These are phyloP conservation scores for Musa troglodytarum DNA, from an alignment of 176 grass and related monocot genomes.

Conservation along the genomic window DNA sequence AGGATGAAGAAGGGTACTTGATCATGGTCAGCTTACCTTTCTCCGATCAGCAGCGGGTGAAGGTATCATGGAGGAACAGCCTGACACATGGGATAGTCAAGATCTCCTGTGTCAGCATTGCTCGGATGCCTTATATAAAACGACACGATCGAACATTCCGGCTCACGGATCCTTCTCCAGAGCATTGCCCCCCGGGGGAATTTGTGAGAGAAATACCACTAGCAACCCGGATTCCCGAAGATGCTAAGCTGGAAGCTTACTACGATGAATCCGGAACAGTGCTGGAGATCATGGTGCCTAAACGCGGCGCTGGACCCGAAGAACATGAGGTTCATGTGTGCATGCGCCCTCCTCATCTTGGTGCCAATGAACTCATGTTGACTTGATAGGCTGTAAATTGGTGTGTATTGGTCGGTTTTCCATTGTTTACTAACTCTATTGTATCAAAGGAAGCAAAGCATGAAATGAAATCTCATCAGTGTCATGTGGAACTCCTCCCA, in stretches of 20 bases:
- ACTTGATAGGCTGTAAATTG: too few species aligned
- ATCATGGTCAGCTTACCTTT: conserved; percentile 10
- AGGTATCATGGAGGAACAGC: conserved; percentile 4
- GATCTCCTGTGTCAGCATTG: conserved; percentile 4
- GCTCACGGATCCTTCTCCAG: conserved; percentile 1
- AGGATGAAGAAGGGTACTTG: conserved; percentile 9
- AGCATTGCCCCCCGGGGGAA: conserved; percentile 8
- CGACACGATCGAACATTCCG: conserved; percentile 7
- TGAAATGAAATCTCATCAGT: too few species aligned
- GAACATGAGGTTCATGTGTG: conserved; percentile 10
- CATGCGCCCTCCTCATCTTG: conserved; percentile 12
- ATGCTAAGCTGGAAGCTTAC: conserved; percentile 12
- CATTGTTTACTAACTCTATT: too few species aligned
- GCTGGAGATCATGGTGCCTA: conserved; percentile 2
- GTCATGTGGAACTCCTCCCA: too few species aligned
- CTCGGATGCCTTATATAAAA: conserved; percentile 6
- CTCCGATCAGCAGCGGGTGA: conserved; percentile 5
- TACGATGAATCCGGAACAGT: conserved; percentile 10
- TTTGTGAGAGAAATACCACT: conserved; percentile 10
- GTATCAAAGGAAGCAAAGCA: too few species aligned
- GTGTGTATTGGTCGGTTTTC: too few species aligned
- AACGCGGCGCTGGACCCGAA: not conserved
- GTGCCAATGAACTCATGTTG: not conserved
- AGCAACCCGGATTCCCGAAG: conserved; percentile 7
- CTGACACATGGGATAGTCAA: conserved; percentile 7